Base-by-base conservation (phyloP, 2,329 filamentous ascomycete genomes). In the Ilyonectria mors-panacis region DNA sequence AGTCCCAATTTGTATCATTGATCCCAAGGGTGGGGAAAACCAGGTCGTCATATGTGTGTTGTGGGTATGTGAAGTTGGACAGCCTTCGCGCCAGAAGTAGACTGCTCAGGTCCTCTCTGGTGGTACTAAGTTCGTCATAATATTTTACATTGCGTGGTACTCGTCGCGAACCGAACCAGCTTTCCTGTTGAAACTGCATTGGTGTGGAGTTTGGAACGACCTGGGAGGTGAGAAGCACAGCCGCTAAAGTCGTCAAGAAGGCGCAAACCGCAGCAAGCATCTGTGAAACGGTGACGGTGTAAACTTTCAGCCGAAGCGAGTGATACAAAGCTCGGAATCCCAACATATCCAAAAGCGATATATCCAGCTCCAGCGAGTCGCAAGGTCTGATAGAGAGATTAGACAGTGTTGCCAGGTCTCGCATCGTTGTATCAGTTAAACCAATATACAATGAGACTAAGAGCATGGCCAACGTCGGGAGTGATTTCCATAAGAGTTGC, bases 311-410 rank as follows among this genome's bases (percentile, higher is more conserved):
- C 28, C 35, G 57, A n/a, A 51, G 6, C 2, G 57, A 33, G 21
- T 50, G 57, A 35, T 13, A 37, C 17, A 59, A 35, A 5, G 57
- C 42, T 7, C 33, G 23, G 17, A 59, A 23, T 3, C 57, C 57
- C 2, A 59, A 6, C 57, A 59, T 59, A 44, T 59, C 57, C 13
- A 39, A 23, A 13, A 59, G 30, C 9, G 57, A 59, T n/a, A 21
- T n/a, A 17, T 59, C 45, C 1, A 59, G 8, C 42, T 58, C 37
- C 21, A 6, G 19, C n/a, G 39, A 35, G 15, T 17, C 28, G 55
- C n/a, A 58, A 10, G 55, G 17, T 26, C 23, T 58, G 3, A 2
- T 28, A 6, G 37, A 58, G 3, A 58, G 23, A 7, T 28, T 28
- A 4, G 55, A 44, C 37, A 47, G 15, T 28, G 39, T 58, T 1